phyloP scores from a whole-genome alignment of 345 rosid species.

The Salix brachista region DNA sequence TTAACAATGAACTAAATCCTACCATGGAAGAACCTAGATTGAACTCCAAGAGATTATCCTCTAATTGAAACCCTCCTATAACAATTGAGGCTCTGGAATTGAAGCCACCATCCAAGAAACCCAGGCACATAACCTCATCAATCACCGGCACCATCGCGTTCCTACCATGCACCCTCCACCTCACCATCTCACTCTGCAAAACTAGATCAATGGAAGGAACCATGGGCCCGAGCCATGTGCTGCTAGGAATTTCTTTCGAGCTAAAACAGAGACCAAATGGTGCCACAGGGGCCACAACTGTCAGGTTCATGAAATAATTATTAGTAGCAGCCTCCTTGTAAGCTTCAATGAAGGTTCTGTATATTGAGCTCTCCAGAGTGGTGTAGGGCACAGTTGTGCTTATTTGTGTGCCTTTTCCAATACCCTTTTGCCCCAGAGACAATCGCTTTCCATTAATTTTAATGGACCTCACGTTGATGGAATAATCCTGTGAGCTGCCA shows the following conservation, averaged over 20 bases:
- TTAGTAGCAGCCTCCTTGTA: conserved; percentile 38
- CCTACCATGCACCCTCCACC: conserved; percentile 60
- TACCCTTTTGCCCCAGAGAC: conserved; percentile 11
- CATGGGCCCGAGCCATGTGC: background rate
- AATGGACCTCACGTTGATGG: conserved; percentile 49
- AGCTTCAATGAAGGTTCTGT: conserved; percentile 34
- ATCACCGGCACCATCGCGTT: conserved; percentile 57
- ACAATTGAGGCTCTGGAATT: conserved; percentile 29
- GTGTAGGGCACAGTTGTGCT: conserved; percentile 71
- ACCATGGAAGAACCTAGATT: conserved; percentile 59
- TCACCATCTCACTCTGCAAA: conserved; percentile 88
- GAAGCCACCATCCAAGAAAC: conserved; percentile 63
- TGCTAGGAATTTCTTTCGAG: background rate
- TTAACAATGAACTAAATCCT: conserved; percentile 46
- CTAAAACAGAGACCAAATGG: conserved; percentile 60
- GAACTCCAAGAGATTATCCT: conserved; percentile 60
- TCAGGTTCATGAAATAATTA: conserved; percentile 29
- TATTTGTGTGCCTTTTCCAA: conserved; percentile 28
- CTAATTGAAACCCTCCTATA: conserved; percentile 71
- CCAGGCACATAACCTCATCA: conserved; percentile 56
- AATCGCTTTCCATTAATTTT: conserved; percentile 45
- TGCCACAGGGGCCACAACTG: conserved; percentile 34
- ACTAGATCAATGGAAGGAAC: conserved; percentile 60
- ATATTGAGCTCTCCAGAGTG: conserved; percentile 53
- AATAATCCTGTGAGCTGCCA: conserved; percentile 36